Evolutionary conservation across 371 early-diverging fungal species (phyloP).

Genomic region (Paramicrosporidium saccamoebae): DNA sequence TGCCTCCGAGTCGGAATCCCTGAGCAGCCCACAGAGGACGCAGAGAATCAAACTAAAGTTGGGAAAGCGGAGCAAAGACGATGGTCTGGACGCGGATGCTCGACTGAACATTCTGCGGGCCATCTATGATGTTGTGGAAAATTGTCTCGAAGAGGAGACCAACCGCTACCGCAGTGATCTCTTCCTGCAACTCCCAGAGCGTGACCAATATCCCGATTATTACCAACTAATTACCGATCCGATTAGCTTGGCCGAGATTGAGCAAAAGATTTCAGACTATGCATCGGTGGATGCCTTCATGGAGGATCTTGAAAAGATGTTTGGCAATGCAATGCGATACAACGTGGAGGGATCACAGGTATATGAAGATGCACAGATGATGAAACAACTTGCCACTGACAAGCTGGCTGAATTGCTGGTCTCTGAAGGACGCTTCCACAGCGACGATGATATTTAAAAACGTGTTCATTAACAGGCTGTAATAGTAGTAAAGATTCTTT

Average conservation of each 20-base stretch:
- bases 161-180: constrained; percentile 17
- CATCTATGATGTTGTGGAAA: constrained; percentile 3
- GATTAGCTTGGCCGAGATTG: constrained; percentile 33
- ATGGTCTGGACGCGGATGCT: constrained; percentile 1
- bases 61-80: constrained; percentile 5
- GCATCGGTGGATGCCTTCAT: constrained; percentile 12
- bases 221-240: constrained; percentile 49
- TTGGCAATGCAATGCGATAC: constrained; percentile 34
- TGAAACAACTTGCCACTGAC: no score
- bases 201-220: constrained; percentile 40
- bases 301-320: constrained; percentile 28
- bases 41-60: no score
- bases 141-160: constrained; percentile 3
- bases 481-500: no score
- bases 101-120: constrained; percentile 3
- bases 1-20: no score
- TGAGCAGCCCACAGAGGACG: no score
- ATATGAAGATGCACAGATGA: constrained; percentile 27
- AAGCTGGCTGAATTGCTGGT: no score
- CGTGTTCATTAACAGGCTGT: no score
- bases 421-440: no score
- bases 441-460: no score
- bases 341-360: constrained; percentile 42
- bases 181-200: constrained; percentile 34
- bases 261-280: constrained; percentile 15